phyloP scores from a whole-genome alignment of 768 basidiomycete genomes.

The Lanmaoa rubissima region DNA sequence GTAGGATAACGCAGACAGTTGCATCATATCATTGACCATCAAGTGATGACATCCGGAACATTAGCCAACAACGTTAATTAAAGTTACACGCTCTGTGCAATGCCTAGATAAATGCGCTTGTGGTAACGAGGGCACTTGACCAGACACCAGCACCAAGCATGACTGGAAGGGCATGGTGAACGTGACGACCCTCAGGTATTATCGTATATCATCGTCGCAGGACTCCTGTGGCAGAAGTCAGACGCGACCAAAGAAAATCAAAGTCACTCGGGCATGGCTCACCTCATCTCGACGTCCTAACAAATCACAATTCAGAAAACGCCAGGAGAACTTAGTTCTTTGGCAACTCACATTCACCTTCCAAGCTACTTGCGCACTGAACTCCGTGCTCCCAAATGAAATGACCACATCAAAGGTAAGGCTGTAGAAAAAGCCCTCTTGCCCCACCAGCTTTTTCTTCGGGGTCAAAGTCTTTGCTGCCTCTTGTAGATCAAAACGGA shows the following conservation, averaged over 20 bases:
- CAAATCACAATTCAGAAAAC: background rate
- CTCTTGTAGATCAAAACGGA: constrained; percentile 9
- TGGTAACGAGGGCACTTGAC: background rate
- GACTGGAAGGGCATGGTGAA: background rate
- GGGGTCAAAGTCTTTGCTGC: constrained; percentile 1
- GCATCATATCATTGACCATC: background rate
- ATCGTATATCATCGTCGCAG: constrained; percentile 7
- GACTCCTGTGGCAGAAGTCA: background rate
- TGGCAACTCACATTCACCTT: constrained; percentile 5
- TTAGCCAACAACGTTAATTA: background rate
- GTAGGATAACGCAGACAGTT: no score
- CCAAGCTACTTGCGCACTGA: constrained; percentile 13
- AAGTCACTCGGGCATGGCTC: background rate
- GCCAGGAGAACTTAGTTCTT: no score
- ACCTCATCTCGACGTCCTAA: constrained; percentile 13
- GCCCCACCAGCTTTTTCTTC: background rate
- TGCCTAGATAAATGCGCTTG: background rate
- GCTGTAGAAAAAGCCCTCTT: constrained; percentile 2
- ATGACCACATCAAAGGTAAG: constrained; percentile 10
- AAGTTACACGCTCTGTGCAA: background rate
- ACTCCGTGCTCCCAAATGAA: constrained; percentile 7
- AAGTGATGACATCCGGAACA: background rate
- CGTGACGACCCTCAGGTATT: background rate
- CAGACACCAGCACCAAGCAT: background rate
- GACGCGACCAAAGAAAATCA: background rate